phyloP scores from a whole-genome alignment of 768 basidiomycete genomes.

The Auricularia sp. region DNA sequence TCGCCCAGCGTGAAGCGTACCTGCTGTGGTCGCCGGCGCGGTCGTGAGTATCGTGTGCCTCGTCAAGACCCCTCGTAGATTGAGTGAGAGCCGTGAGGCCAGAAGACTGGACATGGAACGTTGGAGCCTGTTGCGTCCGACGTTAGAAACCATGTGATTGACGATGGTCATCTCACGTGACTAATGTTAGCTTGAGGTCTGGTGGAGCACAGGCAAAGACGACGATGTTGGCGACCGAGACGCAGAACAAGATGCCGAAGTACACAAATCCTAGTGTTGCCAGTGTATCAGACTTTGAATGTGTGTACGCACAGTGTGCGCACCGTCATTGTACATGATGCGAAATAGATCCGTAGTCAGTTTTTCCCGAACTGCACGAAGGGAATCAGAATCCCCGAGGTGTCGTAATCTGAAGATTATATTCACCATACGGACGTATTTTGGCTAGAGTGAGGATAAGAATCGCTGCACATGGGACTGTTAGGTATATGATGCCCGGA shows the following conservation, averaged over 20 bases:
- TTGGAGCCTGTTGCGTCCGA: neutral
- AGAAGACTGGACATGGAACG: neutral
- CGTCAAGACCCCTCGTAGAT: neutral
- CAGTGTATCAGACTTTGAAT: neutral
- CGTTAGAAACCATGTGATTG: neutral
- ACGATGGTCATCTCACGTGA: neutral
- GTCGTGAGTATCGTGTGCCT: neutral
- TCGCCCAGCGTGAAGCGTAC: too few species aligned
- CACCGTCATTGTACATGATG: neutral
- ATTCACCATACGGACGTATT: neutral
- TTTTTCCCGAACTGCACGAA: neutral
- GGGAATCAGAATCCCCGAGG: neutral
- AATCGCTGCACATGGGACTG: neutral
- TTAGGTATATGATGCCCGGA: neutral
- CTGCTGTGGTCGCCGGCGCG: too few species aligned
- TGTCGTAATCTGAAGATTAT: neutral
- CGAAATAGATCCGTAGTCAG: neutral
- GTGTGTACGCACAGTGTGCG: neutral
- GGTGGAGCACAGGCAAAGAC: neutral
- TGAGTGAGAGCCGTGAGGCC: neutral
- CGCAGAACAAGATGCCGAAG: neutral
- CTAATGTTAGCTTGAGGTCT: neutral
- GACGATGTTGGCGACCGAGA: neutral
- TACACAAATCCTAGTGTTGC: neutral
- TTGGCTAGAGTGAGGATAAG: neutral